Evolutionary conservation across 768 basidiomycete genomes (phyloP), one percentile per base, ranked within the genome.

Genomic region (Multifurca ochricompacta): DNA sequence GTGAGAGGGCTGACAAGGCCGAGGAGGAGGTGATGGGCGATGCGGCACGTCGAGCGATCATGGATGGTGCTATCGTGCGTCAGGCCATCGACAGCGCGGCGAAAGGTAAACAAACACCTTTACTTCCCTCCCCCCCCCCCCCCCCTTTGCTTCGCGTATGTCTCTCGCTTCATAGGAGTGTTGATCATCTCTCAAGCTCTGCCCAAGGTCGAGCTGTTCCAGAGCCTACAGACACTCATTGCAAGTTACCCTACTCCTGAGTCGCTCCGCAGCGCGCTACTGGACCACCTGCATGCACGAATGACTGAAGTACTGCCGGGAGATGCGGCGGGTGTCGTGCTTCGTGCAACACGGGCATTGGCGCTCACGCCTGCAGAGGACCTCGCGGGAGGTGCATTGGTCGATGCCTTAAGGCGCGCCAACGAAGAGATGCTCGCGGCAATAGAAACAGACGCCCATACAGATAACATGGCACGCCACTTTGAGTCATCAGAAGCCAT

Each of bases 11-110:
- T 40, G 68, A 66, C 11, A 65, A 67, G 28, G 70, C 66, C 3
- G 68, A 72, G 40, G 71, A 70, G 31, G 76, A 71, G 14, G 74
- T 71, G 35, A 77, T 77, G 44, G 72, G 73, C 30, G 74, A 77
- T 51, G 73, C 73, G 40, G 85, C 85, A 18, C 74, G 86, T 47
- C 73, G 72, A 63, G 77, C 78, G 39, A 81, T 92, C 64, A 76
- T 91, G 75, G 73, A 82, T 47, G 91, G 91, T 23, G 87, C 78
- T 3, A 89, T 91, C 62, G 86, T 89, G 35, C 82, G 79, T 65
- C 76, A 82, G 40, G 88, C 88, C n/a, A 79, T 92, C 45, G 71
- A 74, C 18, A 85, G 77, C 59, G 91, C 91, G 28, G 78, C 75
- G 10, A 74, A 85, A 79, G 87, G 91, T 84, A 66, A 56, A 34